Base-by-base conservation (phyloP, 2,329 filamentous ascomycete species). In the Trichoderma sp. region DNA sequence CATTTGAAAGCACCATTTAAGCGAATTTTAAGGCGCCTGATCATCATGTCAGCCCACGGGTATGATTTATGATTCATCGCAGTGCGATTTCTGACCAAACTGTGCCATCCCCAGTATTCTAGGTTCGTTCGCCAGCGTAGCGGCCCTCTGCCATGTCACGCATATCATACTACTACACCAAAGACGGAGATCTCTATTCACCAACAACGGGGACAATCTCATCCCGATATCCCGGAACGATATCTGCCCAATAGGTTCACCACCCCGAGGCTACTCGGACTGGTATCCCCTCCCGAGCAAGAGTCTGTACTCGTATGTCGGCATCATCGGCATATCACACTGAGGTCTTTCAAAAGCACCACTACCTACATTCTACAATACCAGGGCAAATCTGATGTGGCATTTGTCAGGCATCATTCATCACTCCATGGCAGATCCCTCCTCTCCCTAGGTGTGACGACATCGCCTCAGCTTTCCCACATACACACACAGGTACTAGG, bases 11-110 rank as follows among this genome's bases (percentile, higher is more conserved):
- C 6, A 60, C 57, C 3, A 21, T 3, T 3, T 60, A 34, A 34
- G 57, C 36, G n/a, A 36, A 34, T 24, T 51, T 47, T 9, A 12
- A 61, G 53, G 26, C 65, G 47, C 56, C 53, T 69, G 65, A 69
- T 47, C 56, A 24, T 32, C 28, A 21, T n/a, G 28, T 69, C 53
- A 67, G 51, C 53, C 24, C 53, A 34, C 14, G 9, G 21, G 34
- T 69, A 14, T 32, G 53, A 58, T 58, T 43, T 67, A n/a, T 67
- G 64, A 67, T 67, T 24, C 14, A 67, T 67, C 64, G 60, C 60
- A 63, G 60, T 63, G 60, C 36, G 51, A 43, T 58, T 57, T 67
- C 51, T 67, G 51, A 67, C 51, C 56, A 67, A 34, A n/a, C 32
- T 14, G 32, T 28, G 51, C 24, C 32, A 39, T 67, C 64, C 51